Conservation (phyloP, 108 stramenopile genomes). For the Conticribra guillardii region DNA sequence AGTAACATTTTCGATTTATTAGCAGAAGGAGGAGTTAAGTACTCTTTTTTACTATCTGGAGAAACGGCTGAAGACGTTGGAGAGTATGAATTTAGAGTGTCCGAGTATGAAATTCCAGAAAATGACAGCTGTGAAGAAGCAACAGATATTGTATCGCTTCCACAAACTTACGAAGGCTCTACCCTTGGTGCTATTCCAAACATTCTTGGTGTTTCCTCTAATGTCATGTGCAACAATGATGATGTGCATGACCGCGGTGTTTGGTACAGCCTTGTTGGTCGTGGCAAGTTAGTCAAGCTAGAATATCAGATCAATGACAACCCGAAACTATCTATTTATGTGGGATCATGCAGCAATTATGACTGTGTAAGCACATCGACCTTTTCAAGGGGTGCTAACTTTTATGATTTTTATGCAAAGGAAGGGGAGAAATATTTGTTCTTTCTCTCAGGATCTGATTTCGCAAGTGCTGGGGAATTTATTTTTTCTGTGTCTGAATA, state of each 20-base stretch:
- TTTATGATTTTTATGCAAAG: conserved; percentile 10
- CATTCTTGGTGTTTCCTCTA: background rate
- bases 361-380: background rate
- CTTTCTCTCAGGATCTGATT: conserved; percentile 6
- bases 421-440: conserved; percentile 7
- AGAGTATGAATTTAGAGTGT: background rate
- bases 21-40: background rate
- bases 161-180: background rate
- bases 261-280: background rate
- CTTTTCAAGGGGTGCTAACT: background rate
- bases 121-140: background rate
- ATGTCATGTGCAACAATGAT: background rate
- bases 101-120: background rate
- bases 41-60: background rate
- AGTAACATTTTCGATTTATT: background rate
- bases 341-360: background rate
- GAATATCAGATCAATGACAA: background rate
- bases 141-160: background rate
- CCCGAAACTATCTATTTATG: background rate
- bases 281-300: background rate
- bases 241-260: background rate
- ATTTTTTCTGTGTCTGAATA: conserved; percentile 6
- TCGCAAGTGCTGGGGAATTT: conserved; percentile 6
- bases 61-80: background rate
- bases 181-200: background rate